These are phyloP conservation scores for Hypoxylon fuscum DNA, from an alignment of 495 filamentous ascomycete genomes.

Conservation along the genomic window DNA sequence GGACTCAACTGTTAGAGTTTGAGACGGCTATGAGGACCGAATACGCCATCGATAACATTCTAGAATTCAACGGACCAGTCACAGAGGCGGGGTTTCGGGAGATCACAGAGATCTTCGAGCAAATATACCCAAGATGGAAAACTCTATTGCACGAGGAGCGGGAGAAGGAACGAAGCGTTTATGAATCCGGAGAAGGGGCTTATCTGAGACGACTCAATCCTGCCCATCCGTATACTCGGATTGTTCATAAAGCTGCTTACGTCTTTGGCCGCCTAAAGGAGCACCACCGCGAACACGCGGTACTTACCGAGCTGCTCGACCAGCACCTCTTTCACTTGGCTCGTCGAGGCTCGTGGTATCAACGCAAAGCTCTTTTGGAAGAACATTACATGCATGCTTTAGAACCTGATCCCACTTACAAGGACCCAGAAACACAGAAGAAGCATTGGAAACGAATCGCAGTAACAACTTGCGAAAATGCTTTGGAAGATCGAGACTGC, in stretches of 20 bases:
- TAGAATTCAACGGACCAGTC: slow-evolving; percentile 84
- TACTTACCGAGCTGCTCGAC: slow-evolving; percentile 77
- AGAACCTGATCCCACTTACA: slow-evolving; percentile 51
- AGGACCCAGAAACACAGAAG: slow-evolving; percentile 62
- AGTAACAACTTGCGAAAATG: slow-evolving; percentile 83
- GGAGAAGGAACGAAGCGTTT: slow-evolving; percentile 78
- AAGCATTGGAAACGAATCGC: slow-evolving; percentile 86
- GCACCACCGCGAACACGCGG: slow-evolving; percentile 77
- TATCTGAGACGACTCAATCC: slow-evolving; percentile 93
- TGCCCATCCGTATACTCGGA: slow-evolving; percentile 92
- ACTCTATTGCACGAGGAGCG: slow-evolving; percentile 78
- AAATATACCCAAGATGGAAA: slow-evolving; percentile 83
- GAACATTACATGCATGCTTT: slow-evolving; percentile 89
- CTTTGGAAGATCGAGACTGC: slow-evolving; percentile 85
- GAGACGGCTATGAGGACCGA: slow-evolving; percentile 87
- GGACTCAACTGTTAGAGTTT: slow-evolving; percentile 81
- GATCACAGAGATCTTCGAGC: slow-evolving; percentile 76
- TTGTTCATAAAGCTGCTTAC: slow-evolving; percentile 83
- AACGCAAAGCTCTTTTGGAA: slow-evolving; percentile 92
- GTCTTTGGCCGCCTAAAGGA: slow-evolving; percentile 86
- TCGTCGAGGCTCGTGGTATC: slow-evolving; percentile 91
- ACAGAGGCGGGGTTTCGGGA: slow-evolving; percentile 65
- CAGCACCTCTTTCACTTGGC: slow-evolving; percentile 87
- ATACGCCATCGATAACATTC: slow-evolving; percentile 80
- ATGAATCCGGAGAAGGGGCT: slow-evolving; percentile 85